Evolutionary conservation across 495 filamentous ascomycete species (phyloP), one percentile per base, ranked within the genome.

Genomic region (Hypoxylon trugodes): DNA sequence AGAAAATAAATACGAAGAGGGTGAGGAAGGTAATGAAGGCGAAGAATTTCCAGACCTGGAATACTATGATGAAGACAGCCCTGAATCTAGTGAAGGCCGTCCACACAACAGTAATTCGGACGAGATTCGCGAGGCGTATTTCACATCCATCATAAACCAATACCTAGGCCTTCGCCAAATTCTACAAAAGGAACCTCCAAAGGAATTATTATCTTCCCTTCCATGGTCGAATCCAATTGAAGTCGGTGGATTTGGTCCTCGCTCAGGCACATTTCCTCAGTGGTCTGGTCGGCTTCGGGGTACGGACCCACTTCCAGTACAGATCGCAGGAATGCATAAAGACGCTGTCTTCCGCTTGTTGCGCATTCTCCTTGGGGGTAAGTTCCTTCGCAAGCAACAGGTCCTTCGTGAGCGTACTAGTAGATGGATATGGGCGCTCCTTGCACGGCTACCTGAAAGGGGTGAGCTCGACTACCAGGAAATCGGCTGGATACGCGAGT

Each of bases 251-350:
- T 76, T 79, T 65, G 82, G 69, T 32, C 74, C 59, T 42, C 60
- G 45, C 61, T 79, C 55, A 54, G 74, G 55, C 74, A 80, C 71
- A 49, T 82, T 76, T 81, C 78, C 82, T 65, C 78, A 52, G 68
- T 85, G 64, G 79, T 83, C 21, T 37, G 87, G 52, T 54, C 83
- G 62, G 45, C 77, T 73, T 74, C 73, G 76, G 30, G 66, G 69
- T 22, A 79, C 84, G 4, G 83, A 87, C 43, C 91, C 91, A 6
- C 73, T 81, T 12, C 88, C 89, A 8, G 84, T 79, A 0, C 90
- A 92, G 66, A 66, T 94, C 13, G 87, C 86, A 0, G 81, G 82
- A 15, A 88, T 94, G 86, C 82, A 89, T 65, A 83, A 83, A 53
- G 77, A 77, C 2, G 80, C 77, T 54, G 82, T 89, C 2, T 67